Conservation (phyloP, 306 rosid species). For the Cucurbita ficifolia region DNA sequence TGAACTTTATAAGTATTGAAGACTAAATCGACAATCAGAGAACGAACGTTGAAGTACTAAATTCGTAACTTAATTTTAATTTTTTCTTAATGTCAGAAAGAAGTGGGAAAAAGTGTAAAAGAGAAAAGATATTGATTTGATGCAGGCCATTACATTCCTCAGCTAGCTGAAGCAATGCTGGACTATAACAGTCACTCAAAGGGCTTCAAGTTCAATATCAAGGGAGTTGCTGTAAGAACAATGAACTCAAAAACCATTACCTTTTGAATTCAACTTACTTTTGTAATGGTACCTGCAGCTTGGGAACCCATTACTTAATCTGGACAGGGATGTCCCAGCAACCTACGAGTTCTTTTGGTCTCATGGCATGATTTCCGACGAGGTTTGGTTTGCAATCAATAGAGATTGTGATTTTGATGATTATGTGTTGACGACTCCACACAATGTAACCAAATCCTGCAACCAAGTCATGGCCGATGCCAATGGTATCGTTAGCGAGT, state of each 20-base stretch:
- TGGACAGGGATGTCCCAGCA: slow-evolving; percentile 53
- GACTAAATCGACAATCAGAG: not conserved
- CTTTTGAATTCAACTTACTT: not conserved
- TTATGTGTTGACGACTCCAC: slow-evolving; percentile 23
- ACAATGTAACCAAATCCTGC: slow-evolving; percentile 46
- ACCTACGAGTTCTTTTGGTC: slow-evolving; percentile 82
- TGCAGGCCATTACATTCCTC: slow-evolving; percentile 86
- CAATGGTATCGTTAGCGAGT: slow-evolving; percentile 32
- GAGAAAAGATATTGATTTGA: not conserved
- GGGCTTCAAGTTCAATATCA: slow-evolving; percentile 69
- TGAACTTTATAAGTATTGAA: not conserved
- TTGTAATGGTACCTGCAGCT: slow-evolving; percentile 20
- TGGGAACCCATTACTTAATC: slow-evolving; percentile 76
- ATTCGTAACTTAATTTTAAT: too few species aligned
- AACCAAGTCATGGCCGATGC: slow-evolving; percentile 32
- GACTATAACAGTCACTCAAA: slow-evolving; percentile 54
- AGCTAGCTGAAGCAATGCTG: slow-evolving; percentile 46
- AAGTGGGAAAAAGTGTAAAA: not conserved
- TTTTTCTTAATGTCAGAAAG: too few species aligned
- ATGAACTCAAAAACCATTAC: not conserved
- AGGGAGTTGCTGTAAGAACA: slow-evolving; percentile 70
- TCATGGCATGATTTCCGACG: slow-evolving; percentile 91
- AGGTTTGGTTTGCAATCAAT: slow-evolving; percentile 48
- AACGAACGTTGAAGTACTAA: too few species aligned
- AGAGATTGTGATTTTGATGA: slow-evolving; percentile 63